Base-by-base conservation (phyloP, 2,329 filamentous ascomycete species). In the Trematosphaeria pertusa region DNA sequence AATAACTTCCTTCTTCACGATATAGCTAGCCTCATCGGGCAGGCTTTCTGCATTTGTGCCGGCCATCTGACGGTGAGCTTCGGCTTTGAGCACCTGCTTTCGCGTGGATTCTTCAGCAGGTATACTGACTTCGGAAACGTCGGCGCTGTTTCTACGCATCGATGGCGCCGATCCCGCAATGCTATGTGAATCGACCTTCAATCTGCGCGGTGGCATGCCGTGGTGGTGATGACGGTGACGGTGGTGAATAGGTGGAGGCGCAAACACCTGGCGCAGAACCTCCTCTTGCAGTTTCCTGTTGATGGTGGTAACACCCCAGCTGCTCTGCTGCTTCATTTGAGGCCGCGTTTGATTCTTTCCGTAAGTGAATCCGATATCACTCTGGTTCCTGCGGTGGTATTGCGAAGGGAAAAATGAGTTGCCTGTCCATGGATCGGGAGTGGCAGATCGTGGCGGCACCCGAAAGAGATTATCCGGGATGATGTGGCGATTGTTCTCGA, bases 401-500 rank as follows among this genome's bases (percentile, higher is more conserved):
- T 69, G 65, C 11, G 68, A 59, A 4, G 65, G 59, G 10, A 65
- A 53, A 0, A 58, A 65, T 21, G 66, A 61, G 22, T 50, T 59
- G 10, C 57, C 51, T 36, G 51, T 62, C 67, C 67, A 72, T 2
- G 65, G 61, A 48, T 73, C 69, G 4, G 71, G 70, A 15, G 70
- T 72, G 43, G 58, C 68, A 59, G 59, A 67, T 37, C 72, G 72
- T 24, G 69, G 78, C 22, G 85, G 78, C 14, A 86, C 79, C 43
- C 86, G 84, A 38, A 97, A 87, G 20, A 97, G 80, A 61, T 89
- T 89, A 35, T 90, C 85, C 1, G 93, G 93, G 32, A 97, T 85
- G 48, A 97, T 96, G 66, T 97, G 93, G 55, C 88, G 85, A 67
- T 97, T 97, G 69, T 97, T 92, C 64, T 93, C 89, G 51, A 97